Evolutionary conservation across 306 rosid genomes (phyloP), one percentile per base, ranked within the genome.

Genomic region (Chamaecrista fasciculata): DNA sequence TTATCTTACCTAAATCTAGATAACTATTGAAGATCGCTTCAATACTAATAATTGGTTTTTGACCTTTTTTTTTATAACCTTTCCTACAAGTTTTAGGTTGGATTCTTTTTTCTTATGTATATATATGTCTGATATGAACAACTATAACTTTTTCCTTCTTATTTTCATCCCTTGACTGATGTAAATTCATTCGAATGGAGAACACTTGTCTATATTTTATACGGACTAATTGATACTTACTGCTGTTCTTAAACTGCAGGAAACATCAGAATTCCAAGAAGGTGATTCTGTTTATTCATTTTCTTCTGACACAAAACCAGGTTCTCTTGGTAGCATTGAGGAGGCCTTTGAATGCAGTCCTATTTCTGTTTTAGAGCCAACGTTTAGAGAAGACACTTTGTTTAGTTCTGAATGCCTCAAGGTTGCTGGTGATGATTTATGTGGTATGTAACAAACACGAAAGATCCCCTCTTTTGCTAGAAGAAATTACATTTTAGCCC

Each of bases 331-430:
- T 64, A 79, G 75, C 67, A 79, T 64, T 39, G 91, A 79, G 51
- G 84, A 80, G 76, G 79, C 76, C 44, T 75, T 52, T 80, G 80
- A 79, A 63, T 86, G 91, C 36, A 91, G 92, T 74, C 97, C 99
- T 57, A 75, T 82, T 60, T 95, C 96, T 28, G 95, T 91, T 78
- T 80, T 95, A 67, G 84, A 91, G 59, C 75, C 79, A 43, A 75
- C 70, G 56, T 91, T 79, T 67, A 58, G 65, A 51, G 89, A 83
- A 52, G 83, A 69, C 60, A 24, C 28, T 48, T 73, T 76, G 9
- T 67, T 66, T 4, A 29, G 71, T 23, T 78, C 75, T 34, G 84
- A 82, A 64, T 42, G 59, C 81, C 50, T 65, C 2, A 68, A 25
- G 50, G 51, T 33, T 55, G 36, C 50, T 65, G 83, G 40, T 25